Conservation (phyloP, 306 rosid genomes). For the Calophaca sinica region DNA sequence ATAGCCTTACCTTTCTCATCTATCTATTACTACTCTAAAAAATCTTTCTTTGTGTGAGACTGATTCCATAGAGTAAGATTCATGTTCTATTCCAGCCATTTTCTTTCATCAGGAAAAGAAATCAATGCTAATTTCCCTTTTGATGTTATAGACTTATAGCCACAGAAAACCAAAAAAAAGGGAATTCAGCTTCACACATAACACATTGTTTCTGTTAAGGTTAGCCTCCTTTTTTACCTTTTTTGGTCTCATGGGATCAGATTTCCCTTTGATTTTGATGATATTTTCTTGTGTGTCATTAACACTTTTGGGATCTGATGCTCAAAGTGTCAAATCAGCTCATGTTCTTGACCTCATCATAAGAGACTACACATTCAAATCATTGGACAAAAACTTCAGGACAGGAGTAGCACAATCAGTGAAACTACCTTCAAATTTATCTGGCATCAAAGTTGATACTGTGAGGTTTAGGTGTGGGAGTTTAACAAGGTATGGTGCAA, state of each 20-base stretch:
- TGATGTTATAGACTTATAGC: conserved; percentile 39
- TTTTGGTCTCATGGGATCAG: conserved; percentile 67
- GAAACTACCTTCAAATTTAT: conserved; percentile 72
- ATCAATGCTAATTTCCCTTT: conserved; percentile 35
- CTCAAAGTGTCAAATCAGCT: conserved; percentile 62
- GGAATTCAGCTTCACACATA: not conserved
- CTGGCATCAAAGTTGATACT: conserved; percentile 69
- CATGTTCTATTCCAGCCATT: not conserved
- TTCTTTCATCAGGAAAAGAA: conserved; percentile 6
- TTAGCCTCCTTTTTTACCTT: not conserved
- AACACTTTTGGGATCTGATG: conserved; percentile 51
- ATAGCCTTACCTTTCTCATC: conserved; percentile 45
- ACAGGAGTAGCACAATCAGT: conserved; percentile 73
- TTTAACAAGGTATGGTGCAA: conserved; percentile 81
- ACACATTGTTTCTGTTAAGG: too few species aligned
- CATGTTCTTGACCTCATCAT: conserved; percentile 89
- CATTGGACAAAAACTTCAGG: conserved; percentile 51
- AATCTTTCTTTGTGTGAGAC: not conserved
- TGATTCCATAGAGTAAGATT: conserved; percentile 23
- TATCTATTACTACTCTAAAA: conserved; percentile 39
- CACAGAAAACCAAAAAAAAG: not conserved
- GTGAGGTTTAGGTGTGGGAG: conserved; percentile 88
- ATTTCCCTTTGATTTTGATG: conserved; percentile 53
- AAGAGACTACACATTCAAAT: conserved; percentile 78
- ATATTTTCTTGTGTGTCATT: conserved; percentile 48